Conservation (phyloP, 1,139 yeast genomes). For the Geotrichum carabidarum region DNA sequence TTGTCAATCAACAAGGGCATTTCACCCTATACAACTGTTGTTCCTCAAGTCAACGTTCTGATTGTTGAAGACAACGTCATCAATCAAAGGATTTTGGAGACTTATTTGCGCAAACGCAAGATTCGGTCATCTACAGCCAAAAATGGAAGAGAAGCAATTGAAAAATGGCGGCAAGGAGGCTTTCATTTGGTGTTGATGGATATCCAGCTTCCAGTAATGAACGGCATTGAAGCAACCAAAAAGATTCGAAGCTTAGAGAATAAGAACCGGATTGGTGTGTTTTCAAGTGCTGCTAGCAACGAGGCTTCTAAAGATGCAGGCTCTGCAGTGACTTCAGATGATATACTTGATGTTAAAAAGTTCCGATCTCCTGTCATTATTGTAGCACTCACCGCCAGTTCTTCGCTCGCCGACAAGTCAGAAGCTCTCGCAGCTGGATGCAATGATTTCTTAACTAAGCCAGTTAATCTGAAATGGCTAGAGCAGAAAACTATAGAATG, state of each 20-base stretch:
- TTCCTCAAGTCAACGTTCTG: constrained; percentile 80
- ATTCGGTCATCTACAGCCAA: constrained; percentile 83
- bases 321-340: constrained; percentile 33
- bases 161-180: constrained; percentile 88
- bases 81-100: constrained; percentile 87
- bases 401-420: constrained; percentile 79
- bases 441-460: constrained; percentile 93
- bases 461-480: constrained; percentile 90
- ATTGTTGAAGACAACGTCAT: constrained; percentile 96
- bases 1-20: constrained; percentile 18
- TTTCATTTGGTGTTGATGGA: constrained; percentile 91
- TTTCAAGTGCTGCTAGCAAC: constrained; percentile 40
- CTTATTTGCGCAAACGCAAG: constrained; percentile 81
- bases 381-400: constrained; percentile 91
- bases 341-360: constrained; percentile 51
- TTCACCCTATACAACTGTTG: constrained; percentile 19
- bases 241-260: constrained; percentile 81
- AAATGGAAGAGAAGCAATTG: constrained; percentile 88
- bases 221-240: constrained; percentile 89
- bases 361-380: constrained; percentile 91
- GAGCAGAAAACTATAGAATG: constrained; percentile 93
- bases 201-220: constrained; percentile 86
- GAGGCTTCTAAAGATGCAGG: neutral
- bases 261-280: constrained; percentile 76
- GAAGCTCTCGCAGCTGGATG: constrained; percentile 96